These are phyloP conservation scores for Chlamydomonas eustigma DNA, from an alignment of 139 green algal genomes.

Conservation along the genomic window DNA sequence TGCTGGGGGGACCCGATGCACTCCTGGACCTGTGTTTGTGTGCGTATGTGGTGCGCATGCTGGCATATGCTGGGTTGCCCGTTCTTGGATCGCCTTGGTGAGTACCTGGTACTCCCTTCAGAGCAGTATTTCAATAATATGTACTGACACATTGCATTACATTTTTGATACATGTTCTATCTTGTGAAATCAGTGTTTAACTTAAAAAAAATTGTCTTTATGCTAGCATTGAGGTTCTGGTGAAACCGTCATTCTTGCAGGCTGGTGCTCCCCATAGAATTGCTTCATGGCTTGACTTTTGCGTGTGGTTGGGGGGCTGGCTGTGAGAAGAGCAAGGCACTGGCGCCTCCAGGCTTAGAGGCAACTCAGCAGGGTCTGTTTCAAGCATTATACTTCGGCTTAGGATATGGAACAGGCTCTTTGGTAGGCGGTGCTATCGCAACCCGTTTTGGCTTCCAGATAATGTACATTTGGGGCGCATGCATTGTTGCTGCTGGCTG, in stretches of 20 bases:
- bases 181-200: no score
- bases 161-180: no score
- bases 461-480: conserved; percentile 27
- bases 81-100: neutral
- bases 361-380: conserved; percentile 30
- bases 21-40: conserved; percentile 23
- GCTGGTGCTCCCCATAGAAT: conserved; percentile 46
- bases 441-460: conserved; percentile 23
- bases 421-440: conserved; percentile 34
- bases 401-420: conserved; percentile 32
- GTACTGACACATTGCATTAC: no score
- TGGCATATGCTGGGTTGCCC: neutral
- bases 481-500: conserved; percentile 19
- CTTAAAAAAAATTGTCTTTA: no score
- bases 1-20: neutral
- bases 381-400: conserved; percentile 35
- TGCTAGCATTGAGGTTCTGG: no score
- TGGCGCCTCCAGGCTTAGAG: conserved; percentile 31
- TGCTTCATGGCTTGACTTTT: conserved; percentile 55
- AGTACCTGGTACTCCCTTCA: no score
- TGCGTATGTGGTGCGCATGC: neutral
- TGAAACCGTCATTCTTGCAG: no score
- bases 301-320: conserved; percentile 41
- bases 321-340: conserved; percentile 36
- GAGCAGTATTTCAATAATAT: no score